Evolutionary conservation across 371 early-diverging fungal species (phyloP).

Genomic region (Circinella umbellata): DNA sequence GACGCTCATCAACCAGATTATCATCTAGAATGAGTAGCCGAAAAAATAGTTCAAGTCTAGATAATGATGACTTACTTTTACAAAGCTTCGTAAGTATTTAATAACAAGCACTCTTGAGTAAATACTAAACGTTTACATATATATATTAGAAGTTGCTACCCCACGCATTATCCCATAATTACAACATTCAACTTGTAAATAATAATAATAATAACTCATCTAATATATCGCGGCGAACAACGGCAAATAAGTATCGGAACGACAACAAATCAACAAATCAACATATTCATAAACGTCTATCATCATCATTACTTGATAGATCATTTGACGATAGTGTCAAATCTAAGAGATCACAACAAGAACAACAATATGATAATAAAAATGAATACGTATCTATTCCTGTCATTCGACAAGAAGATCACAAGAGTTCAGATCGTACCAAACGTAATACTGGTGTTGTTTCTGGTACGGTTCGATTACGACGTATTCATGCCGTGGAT

Average conservation of each 20-base stretch:
- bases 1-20: not conserved
- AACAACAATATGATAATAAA: not conserved
- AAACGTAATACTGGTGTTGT: not conserved
- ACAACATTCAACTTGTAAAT: slow-evolving; percentile 1
- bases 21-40: not conserved
- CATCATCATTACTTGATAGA: not conserved
- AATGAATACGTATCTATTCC: slow-evolving; percentile 1
- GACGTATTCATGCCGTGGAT: not conserved
- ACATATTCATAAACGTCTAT: not conserved
- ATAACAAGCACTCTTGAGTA: too few relatives aligned
- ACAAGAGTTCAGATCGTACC: not conserved
- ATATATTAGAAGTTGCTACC: slow-evolving; percentile 19
- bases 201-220: not conserved
- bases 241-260: not conserved
- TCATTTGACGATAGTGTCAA: not conserved
- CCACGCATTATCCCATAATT: slow-evolving; percentile 13
- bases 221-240: too few relatives aligned
- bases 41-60: not conserved
- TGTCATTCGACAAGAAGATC: not conserved
- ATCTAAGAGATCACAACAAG: not conserved
- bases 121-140: not conserved
- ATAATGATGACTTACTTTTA: slow-evolving; percentile 6
- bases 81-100: slow-evolving; percentile 2
- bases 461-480: slow-evolving; percentile 11
- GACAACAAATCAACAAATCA: not conserved